Evolutionary conservation across 441 rosid species (phyloP).

Genomic region (Brassica hybrid): DNA sequence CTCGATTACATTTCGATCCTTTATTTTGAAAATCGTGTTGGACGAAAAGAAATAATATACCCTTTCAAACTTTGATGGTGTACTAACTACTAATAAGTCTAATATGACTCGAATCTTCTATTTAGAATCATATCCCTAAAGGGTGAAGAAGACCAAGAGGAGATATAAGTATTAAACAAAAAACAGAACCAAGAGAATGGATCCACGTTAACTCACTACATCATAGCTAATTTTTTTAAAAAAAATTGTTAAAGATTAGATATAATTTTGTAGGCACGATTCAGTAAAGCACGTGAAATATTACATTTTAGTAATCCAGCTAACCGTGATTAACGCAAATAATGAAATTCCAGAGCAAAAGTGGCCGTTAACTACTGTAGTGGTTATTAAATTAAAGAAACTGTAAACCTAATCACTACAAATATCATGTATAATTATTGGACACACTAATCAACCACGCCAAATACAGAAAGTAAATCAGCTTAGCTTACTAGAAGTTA

Average conservation of each 20-base stretch:
- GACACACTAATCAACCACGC: background rate
- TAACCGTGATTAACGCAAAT: conserved; percentile 40
- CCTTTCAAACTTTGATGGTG: conserved; percentile 22
- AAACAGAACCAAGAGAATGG: background rate
- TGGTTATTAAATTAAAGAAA: background rate
- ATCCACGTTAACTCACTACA: conserved; percentile 29
- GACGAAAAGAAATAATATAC: background rate
- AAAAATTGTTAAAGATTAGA: conserved; percentile 13
- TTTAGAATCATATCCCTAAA: background rate
- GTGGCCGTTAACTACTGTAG: conserved; percentile 13
- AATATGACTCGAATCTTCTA: conserved; percentile 10
- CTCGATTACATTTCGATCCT: conserved; percentile 16
- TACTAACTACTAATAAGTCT: conserved; percentile 8
- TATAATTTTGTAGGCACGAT: conserved; percentile 34
- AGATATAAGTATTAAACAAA: background rate
- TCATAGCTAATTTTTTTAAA: background rate
- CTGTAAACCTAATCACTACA: conserved; percentile 23
- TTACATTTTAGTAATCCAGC: conserved; percentile 29
- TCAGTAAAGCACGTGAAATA: conserved; percentile 38
- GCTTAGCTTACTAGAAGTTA: conserved; percentile 15
- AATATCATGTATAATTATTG: conserved; percentile 8
- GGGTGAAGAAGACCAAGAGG: background rate
- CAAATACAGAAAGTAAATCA: conserved; percentile 10
- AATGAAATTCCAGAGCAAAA: conserved; percentile 28
- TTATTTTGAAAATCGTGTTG: conserved; percentile 31